Evolutionary conservation across 2,329 filamentous ascomycete genomes (phyloP).

Genomic region (Monosporascus sp.): DNA sequence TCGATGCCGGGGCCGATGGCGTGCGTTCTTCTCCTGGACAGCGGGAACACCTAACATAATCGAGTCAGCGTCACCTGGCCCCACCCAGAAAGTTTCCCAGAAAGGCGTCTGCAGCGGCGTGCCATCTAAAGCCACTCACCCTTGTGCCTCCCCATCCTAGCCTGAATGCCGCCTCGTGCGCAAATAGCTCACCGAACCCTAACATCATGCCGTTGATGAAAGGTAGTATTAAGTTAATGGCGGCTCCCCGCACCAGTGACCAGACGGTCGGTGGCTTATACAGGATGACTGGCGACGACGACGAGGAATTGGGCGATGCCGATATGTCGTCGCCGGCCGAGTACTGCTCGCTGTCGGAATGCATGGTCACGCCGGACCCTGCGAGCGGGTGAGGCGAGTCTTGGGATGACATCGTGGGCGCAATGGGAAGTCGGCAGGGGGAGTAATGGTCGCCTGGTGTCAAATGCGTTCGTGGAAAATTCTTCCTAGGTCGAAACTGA

Average conservation of each 20-base stretch:
- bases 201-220: constrained; percentile 99
- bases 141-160: constrained; percentile 92
- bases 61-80: not conserved
- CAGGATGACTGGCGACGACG: constrained; percentile 68
- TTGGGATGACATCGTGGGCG: constrained; percentile 47
- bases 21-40: constrained; percentile 56
- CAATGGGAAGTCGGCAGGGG: not conserved
- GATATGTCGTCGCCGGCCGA: constrained; percentile 59
- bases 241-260: constrained; percentile 78
- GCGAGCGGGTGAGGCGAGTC: constrained; percentile 50
- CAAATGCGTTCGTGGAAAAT: not conserved
- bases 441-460: not conserved
- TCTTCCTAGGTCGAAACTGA: not conserved
- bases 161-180: constrained; percentile 89
- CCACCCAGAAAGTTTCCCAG: not conserved
- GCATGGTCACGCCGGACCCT: constrained; percentile 71
- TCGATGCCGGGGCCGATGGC: constrained; percentile 79
- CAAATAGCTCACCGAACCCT: constrained; percentile 93
- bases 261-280: constrained; percentile 87
- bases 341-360: constrained; percentile 80
- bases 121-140: constrained; percentile 47
- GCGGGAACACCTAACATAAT: constrained; percentile 47
- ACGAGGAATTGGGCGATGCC: constrained; percentile 52
- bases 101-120: not conserved
- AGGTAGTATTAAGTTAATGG: constrained; percentile 91